Conservation (phyloP, 2,329 filamentous ascomycete species). For the Westerdykella ornata region DNA sequence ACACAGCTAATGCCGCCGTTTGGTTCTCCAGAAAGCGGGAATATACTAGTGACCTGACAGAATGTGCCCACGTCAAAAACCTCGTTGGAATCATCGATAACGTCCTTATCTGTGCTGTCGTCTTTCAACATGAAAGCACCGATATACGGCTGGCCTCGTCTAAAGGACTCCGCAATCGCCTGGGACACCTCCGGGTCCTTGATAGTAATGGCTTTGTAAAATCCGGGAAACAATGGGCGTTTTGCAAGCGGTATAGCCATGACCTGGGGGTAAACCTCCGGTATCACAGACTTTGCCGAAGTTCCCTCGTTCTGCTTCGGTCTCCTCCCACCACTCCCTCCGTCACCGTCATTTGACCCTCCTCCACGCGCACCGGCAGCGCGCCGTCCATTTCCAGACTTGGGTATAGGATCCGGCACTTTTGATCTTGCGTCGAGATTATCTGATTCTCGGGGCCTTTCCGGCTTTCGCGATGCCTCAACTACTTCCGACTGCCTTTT, state of each 20-base stretch:
- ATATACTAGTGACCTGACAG: conserved; percentile 93
- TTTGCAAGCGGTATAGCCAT: conserved; percentile 95
- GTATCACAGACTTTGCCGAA: conserved; percentile 79
- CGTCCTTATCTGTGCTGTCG: conserved; percentile 85
- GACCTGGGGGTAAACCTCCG: conserved; percentile 94
- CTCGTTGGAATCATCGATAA: conserved; percentile 83
- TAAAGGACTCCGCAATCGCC: conserved; percentile 93
- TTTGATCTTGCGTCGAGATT: conserved; percentile 42
- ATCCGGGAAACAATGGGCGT: conserved; percentile 88
- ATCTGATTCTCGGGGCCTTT: too few relatives aligned
- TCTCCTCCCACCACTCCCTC: conserved; percentile 54
- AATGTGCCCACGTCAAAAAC: conserved; percentile 96
- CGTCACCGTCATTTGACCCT: conserved; percentile 49
- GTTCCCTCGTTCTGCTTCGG: conserved; percentile 69
- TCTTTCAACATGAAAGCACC: conserved; percentile 97
- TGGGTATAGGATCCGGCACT: conserved; percentile 45
- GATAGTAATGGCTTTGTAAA: conserved; percentile 98
- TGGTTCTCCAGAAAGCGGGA: conserved; percentile 79
- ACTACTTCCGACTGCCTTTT: conserved; percentile 39
- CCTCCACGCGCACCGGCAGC: conserved; percentile 53
- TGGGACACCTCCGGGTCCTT: conserved; percentile 84
- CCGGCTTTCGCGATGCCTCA: conserved; percentile 34
- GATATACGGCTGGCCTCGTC: conserved; percentile 93
- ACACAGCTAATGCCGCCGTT: conserved; percentile 84
- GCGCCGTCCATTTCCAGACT: conserved; percentile 48